Evolutionary conservation across 1,139 yeast species (phyloP).

Genomic region (Nakaseomyces uthaithaninus): DNA sequence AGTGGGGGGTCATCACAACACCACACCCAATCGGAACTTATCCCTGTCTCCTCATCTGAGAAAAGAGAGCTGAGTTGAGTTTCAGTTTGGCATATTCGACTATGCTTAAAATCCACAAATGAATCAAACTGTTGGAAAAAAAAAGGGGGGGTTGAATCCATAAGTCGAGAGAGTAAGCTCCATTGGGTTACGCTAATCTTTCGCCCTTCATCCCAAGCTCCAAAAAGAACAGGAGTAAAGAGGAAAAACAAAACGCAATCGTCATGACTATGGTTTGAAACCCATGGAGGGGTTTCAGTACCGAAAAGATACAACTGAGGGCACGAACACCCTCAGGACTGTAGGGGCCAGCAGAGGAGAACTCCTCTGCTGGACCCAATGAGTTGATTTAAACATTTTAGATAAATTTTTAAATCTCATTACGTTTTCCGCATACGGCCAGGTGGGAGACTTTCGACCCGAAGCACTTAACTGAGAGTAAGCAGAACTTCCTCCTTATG

Average conservation of each 20-base stretch:
- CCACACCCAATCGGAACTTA: too few relatives aligned
- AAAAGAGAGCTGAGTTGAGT: too few relatives aligned
- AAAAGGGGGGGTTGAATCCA: slow-evolving; percentile 42
- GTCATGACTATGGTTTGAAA: slow-evolving; percentile 77
- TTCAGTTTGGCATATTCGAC: slow-evolving; percentile 71
- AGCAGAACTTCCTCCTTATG: slow-evolving; percentile 39
- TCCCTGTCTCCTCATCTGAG: slow-evolving; percentile 11
- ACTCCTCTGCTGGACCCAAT: slow-evolving; percentile 17
- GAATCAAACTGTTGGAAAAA: slow-evolving; percentile 28
- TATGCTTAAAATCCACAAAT: slow-evolving; percentile 36
- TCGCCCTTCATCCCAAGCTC: too few relatives aligned
- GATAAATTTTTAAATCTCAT: slow-evolving; percentile 34
- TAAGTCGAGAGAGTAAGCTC: slow-evolving; percentile 76
- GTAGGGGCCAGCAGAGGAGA: slow-evolving; percentile 11
- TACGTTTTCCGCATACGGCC: slow-evolving; percentile 41
- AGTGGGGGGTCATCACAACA: too few relatives aligned
- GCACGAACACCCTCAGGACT: slow-evolving; percentile 13
- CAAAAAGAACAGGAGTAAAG: too few relatives aligned
- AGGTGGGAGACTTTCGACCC: slow-evolving; percentile 95
- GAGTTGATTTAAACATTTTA: slow-evolving; percentile 33
- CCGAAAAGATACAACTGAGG: slow-evolving; percentile 39
- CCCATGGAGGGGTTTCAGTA: slow-evolving; percentile 41
- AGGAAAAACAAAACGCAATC: slow-evolving; percentile 45
- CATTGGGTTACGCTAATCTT: slow-evolving; percentile 64
- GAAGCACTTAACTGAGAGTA: slow-evolving; percentile 47